Conservation (phyloP, 805 yeast genomes). For the Nakazawaea anatomiae region DNA sequence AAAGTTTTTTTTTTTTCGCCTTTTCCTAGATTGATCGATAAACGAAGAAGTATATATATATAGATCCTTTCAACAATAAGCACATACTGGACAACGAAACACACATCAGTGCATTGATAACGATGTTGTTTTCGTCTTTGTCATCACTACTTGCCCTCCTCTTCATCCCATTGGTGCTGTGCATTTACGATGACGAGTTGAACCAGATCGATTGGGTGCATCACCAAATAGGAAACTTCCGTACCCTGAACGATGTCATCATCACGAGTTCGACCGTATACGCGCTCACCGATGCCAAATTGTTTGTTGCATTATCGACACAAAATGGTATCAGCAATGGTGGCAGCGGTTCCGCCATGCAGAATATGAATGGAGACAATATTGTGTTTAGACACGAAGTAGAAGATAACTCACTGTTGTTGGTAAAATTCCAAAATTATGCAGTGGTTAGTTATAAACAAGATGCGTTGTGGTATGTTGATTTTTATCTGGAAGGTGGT, state of each 20-base stretch:
- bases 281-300: constrained; percentile 20
- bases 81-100: no score
- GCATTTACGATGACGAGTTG: constrained; percentile 44
- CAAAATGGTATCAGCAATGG: not conserved
- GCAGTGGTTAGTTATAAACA: not conserved
- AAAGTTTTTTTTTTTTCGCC: no score
- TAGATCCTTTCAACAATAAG: no score
- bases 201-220: constrained; percentile 51
- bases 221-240: constrained; percentile 33
- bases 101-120: not conserved
- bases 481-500: not conserved
- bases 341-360: not conserved
- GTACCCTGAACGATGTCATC: constrained; percentile 11
- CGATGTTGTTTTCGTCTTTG: not conserved
- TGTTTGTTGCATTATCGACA: constrained; percentile 21
- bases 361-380: not conserved
- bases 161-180: constrained; percentile 9
- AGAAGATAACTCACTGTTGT: not conserved
- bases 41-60: no score
- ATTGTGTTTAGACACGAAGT: not conserved
- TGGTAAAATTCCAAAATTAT: not conserved
- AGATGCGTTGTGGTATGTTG: not conserved
- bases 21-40: no score
- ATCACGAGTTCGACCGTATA: constrained; percentile 9
- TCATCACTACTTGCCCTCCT: not conserved